Conservation (phyloP, 148 eudicot genomes). For the Camellia granthamiana region DNA sequence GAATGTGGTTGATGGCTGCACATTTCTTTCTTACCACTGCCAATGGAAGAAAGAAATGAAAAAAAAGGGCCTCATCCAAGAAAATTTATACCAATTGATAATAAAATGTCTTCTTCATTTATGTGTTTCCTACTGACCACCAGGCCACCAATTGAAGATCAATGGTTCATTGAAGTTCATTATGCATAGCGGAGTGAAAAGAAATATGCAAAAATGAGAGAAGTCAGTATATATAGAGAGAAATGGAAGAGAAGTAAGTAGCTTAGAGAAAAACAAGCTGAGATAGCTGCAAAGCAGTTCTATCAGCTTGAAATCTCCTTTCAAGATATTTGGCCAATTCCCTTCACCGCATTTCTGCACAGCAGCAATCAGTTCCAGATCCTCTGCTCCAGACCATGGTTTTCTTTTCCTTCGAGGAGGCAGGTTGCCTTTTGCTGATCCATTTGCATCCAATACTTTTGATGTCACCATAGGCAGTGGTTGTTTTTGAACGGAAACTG, state of each 20-base stretch:
- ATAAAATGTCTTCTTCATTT: neutral
- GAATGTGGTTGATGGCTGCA: neutral
- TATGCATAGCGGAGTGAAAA: neutral
- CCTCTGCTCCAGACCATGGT: constrained; percentile 72
- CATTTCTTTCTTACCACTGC: neutral
- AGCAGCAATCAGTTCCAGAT: constrained; percentile 53
- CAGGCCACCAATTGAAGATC: neutral
- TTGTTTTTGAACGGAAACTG: constrained; percentile 55
- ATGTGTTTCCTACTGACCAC: neutral
- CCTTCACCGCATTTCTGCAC: constrained; percentile 74
- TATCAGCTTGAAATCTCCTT: constrained; percentile 51
- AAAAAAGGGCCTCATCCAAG: neutral
- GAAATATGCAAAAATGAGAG: constrained; percentile 7
- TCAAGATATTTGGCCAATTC: constrained; percentile 68
- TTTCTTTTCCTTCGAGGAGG: constrained; percentile 60
- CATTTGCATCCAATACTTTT: constrained; percentile 44
- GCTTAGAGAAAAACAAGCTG: constrained; percentile 46
- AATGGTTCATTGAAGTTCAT: neutral
- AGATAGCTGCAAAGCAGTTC: constrained; percentile 69
- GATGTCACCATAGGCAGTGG: constrained; percentile 27
- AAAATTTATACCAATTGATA: neutral
- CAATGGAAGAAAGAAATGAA: neutral
- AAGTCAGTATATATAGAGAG: neutral
- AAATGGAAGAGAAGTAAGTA: neutral
- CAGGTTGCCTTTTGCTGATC: constrained; percentile 24